Base-by-base conservation (phyloP, 2,329 filamentous ascomycete genomes). In the Neopestalotiopsis rosae region DNA sequence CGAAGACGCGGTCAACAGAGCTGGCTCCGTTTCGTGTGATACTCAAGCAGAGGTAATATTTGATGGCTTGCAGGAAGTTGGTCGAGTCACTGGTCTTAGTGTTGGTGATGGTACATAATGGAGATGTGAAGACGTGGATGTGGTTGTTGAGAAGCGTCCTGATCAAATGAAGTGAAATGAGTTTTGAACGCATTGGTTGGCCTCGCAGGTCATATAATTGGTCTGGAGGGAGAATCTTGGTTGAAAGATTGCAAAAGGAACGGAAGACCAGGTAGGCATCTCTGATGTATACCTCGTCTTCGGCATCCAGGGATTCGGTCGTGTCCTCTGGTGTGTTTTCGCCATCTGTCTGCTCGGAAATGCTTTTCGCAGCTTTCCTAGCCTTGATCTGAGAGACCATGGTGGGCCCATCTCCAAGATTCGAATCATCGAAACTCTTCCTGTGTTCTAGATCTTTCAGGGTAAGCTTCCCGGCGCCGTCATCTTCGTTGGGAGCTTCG, bases 251-350 rank as follows among this genome's bases (percentile, higher is more conserved):
- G 86, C 97, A 99, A 83, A 99, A 96, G 3, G 96, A 97, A 40
- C 96, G 90, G 83, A 99, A 98, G 61, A 99, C 94, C 28, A 99
- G 88, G 80, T 98, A 99, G 10, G 96, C 95, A 82, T 99, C 96
- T 74, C 96, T 93, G 75, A 98, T 94, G 78, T 97, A 98, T 24
- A 98, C 94, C 78, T 99, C 96, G 76, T 99, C 96, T 78, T 97
- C 94, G 34, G 87, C 86, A 67, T 92, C 90, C 24, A 90, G 81
- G 24, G 85, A 83, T 67, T 94, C 90, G 30, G 87, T 78, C 28
- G 86, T 82, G 67, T 92, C 89, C 40, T 88, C 85, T 1, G 80
- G 77, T 17, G 83, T 82, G 67, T 85, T 84, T 67, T 92, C 91
- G 4, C 83, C 82, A 1, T 85, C 82, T 9, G 86, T 86, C 70